A percentile compares a stretch with the other conserved stretches of the same genome.
These are phyloP conservation scores for Eurotiales sp. DNA, from an alignment of 2,329 filamentous ascomycete genomes.

Conservation along the genomic window DNA sequence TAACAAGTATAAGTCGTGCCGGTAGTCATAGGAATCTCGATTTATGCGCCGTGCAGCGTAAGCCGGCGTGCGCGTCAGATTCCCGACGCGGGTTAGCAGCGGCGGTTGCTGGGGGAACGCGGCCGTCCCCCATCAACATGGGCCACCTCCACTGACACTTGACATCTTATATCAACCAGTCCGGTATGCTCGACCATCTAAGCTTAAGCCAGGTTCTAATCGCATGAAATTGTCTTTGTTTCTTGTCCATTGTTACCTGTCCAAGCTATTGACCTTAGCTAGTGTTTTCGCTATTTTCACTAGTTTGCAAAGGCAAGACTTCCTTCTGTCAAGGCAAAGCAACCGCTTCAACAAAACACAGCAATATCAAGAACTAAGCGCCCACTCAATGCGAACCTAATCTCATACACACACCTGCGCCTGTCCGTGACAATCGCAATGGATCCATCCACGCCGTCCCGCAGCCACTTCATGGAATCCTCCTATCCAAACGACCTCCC, in stretches of 20 bases:
- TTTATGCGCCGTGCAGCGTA: not conserved
- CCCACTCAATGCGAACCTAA: constrained; percentile 1
- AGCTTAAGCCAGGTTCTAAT: too few species aligned
- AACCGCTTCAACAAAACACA: not conserved
- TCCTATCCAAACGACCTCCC: constrained; percentile 43
- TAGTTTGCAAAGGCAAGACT: too few species aligned
- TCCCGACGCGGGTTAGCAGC: not conserved
- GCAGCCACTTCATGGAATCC: constrained; percentile 25
- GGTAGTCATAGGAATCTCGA: too few species aligned
- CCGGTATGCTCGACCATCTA: not conserved
- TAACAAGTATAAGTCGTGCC: too few species aligned
- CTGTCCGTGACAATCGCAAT: constrained; percentile 13
- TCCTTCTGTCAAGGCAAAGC: not conserved
- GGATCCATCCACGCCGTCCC: constrained; percentile 20
- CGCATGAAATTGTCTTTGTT: too few species aligned
- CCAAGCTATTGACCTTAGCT: not conserved
- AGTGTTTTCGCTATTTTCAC: not conserved
- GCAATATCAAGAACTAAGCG: not conserved
- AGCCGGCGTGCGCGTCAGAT: not conserved
- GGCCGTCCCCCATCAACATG: not conserved
- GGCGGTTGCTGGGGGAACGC: not conserved
- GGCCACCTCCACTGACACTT: not conserved
- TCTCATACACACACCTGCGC: not conserved
- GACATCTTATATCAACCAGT: not conserved
- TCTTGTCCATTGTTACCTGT: not conserved